These are phyloP conservation scores for Serpula lacrymans DNA, from an alignment of 768 basidiomycete species.

Conservation along the genomic window DNA sequence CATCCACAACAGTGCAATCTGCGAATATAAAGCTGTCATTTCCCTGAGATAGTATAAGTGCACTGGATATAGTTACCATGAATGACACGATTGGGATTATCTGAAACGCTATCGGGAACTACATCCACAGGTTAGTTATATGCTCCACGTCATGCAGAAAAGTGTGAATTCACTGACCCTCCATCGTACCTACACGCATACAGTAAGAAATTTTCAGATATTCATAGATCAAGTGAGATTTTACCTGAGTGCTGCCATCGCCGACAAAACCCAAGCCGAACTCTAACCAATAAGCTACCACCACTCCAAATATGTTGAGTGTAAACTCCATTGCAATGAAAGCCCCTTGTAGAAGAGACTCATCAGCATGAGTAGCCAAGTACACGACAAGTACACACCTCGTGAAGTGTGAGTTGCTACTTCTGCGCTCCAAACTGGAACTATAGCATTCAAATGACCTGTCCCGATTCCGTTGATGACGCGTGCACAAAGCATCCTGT, in stretches of 20 bases:
- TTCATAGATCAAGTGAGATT: slow-evolving; percentile 7
- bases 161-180: slow-evolving; percentile 18
- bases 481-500: slow-evolving; percentile 45
- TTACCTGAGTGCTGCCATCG: slow-evolving; percentile 35
- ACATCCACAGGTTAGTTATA: neutral
- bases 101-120: slow-evolving; percentile 45
- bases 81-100: slow-evolving; percentile 38
- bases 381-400: slow-evolving; percentile 13
- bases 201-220: neutral
- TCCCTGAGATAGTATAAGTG: neutral
- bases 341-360: slow-evolving; percentile 24
- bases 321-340: slow-evolving; percentile 45
- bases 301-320: slow-evolving; percentile 38
- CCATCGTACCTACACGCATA: slow-evolving; percentile 20
- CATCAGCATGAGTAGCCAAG: neutral
- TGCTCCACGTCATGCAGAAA: neutral
- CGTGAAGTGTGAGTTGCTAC: slow-evolving; percentile 42
- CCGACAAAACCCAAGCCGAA: slow-evolving; percentile 43
- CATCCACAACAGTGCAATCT: slow-evolving; percentile 22
- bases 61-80: too few species aligned
- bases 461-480: slow-evolving; percentile 44
- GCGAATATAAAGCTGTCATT: slow-evolving; percentile 9
- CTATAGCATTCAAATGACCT: slow-evolving; percentile 41
- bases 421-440: slow-evolving; percentile 44
- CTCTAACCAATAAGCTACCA: slow-evolving; percentile 45